Percentiles rank a stretch among this genome's conserved stretches.
phyloP scores from a whole-genome alignment of 177 flowering plant species.

The Vitis hybrid region DNA sequence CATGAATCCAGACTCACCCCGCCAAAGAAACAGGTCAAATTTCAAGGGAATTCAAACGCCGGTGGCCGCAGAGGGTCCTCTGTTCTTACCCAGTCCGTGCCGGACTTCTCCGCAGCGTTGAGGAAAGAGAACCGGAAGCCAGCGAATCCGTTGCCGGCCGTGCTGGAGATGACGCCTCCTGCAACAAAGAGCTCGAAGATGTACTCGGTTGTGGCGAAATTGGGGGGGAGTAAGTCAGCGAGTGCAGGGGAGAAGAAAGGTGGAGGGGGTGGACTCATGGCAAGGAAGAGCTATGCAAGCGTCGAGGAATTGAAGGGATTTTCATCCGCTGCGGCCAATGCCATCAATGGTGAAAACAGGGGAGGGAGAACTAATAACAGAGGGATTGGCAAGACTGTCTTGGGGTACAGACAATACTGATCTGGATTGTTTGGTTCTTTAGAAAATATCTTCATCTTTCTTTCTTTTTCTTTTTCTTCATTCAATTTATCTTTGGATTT shows the following conservation, averaged over 20 bases:
- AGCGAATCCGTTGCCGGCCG: conserved; percentile 10
- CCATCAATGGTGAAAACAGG: conserved; percentile 53
- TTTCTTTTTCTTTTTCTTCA: not conserved
- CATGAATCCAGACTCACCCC: conserved; percentile 30
- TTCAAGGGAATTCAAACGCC: conserved; percentile 20
- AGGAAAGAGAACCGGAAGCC: conserved; percentile 81
- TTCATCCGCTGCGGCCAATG: conserved; percentile 44
- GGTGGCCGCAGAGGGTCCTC: conserved; percentile 27
- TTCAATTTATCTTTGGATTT: too few species aligned
- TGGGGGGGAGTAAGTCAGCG: conserved; percentile 72
- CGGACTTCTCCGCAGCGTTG: conserved; percentile 66
- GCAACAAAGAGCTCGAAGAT: conserved; percentile 27
- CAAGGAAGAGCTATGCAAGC: conserved; percentile 71
- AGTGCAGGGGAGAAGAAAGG: conserved; percentile 53
- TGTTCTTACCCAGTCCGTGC: conserved; percentile 71
- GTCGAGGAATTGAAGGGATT: conserved; percentile 62
- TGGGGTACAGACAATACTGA: conserved; percentile 47
- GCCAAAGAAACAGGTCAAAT: conserved; percentile 58
- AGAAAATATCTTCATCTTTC: not conserved
- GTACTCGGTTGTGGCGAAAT: conserved; percentile 24
- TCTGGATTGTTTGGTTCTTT: not conserved
- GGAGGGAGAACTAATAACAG: conserved; percentile 23
- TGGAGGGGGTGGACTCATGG: conserved; percentile 30
- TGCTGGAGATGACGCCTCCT: conserved; percentile 53
- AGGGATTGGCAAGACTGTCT: conserved; percentile 25